Evolutionary conservation across 179 eudicot species (phyloP).

Genomic region (Amaranthus tricolor): DNA sequence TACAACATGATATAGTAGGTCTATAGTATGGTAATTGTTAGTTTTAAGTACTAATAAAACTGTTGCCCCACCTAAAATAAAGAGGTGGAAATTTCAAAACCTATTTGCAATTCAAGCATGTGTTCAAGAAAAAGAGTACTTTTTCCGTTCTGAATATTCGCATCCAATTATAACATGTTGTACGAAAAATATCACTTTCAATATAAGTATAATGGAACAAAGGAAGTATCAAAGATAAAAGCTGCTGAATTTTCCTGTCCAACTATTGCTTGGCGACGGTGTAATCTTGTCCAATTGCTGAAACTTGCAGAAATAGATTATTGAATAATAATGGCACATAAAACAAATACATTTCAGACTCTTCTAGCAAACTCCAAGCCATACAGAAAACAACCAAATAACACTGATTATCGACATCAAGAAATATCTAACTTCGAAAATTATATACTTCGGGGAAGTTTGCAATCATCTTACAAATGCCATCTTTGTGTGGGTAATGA

Average conservation of each 20-base stretch:
- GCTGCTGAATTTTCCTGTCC: background rate
- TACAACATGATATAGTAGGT: no score
- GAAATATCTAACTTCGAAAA: constrained; percentile 14
- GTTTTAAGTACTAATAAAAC: no score
- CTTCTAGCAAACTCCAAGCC: background rate
- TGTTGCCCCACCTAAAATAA: no score
- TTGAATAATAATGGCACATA: background rate
- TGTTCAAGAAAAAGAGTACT: no score
- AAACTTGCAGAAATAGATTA: constrained; percentile 5
- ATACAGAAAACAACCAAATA: background rate
- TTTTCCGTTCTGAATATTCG: no score
- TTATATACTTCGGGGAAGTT: constrained; percentile 30
- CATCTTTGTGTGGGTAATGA: constrained; percentile 33
- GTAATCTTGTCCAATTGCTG: constrained; percentile 7
- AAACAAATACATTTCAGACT: background rate
- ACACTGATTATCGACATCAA: constrained; percentile 5
- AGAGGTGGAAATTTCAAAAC: no score
- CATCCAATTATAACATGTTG: no score
- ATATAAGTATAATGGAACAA: no score
- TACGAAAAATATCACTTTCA: no score
- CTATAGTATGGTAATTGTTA: no score
- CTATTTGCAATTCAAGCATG: no score
- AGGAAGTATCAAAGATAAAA: no score
- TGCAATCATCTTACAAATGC: constrained; percentile 35
- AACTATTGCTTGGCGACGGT: background rate